Evolutionary conservation across 164 flowering plant genomes (phyloP).

Genomic region (Pachysandra terminalis): DNA sequence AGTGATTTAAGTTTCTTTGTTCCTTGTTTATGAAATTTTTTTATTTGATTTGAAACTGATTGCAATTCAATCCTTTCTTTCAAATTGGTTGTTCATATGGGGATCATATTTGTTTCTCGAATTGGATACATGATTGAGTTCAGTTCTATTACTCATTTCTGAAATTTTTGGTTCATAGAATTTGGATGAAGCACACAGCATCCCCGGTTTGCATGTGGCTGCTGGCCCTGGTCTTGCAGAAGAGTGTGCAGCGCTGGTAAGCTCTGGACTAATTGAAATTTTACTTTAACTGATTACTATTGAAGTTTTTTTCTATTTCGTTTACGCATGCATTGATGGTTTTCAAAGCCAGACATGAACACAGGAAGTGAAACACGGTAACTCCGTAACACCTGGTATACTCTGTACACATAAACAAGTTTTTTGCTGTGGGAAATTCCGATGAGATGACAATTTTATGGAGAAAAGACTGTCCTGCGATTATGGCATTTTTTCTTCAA

Average conservation of each 20-base stretch:
- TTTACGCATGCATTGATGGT: not conserved
- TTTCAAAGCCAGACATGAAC: too few relatives aligned
- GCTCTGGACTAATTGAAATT: conserved; percentile 6
- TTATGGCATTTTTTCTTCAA: not conserved
- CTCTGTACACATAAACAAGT: too few relatives aligned
- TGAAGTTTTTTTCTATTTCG: not conserved
- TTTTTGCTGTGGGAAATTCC: too few relatives aligned
- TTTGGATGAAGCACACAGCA: conserved; percentile 95
- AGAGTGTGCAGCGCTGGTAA: conserved; percentile 87
- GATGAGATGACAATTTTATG: too few relatives aligned
- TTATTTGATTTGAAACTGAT: not conserved
- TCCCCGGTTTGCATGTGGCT: conserved; percentile 95
- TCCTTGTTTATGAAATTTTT: too few relatives aligned
- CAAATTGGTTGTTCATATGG: too few relatives aligned
- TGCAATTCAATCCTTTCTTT: too few relatives aligned
- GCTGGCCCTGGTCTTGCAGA: conserved; percentile 99
- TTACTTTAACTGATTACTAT: not conserved
- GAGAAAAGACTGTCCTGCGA: too few relatives aligned
- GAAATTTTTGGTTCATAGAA: conserved; percentile 36
- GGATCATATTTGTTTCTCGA: too few relatives aligned
- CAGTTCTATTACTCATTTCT: not conserved
- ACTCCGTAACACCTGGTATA: too few relatives aligned
- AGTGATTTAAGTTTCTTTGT: not conserved
- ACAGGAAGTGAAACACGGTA: too few relatives aligned
- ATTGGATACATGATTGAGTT: conserved; percentile 9